Conservation (phyloP, 345 rosid genomes). For the Turritis glabra region DNA sequence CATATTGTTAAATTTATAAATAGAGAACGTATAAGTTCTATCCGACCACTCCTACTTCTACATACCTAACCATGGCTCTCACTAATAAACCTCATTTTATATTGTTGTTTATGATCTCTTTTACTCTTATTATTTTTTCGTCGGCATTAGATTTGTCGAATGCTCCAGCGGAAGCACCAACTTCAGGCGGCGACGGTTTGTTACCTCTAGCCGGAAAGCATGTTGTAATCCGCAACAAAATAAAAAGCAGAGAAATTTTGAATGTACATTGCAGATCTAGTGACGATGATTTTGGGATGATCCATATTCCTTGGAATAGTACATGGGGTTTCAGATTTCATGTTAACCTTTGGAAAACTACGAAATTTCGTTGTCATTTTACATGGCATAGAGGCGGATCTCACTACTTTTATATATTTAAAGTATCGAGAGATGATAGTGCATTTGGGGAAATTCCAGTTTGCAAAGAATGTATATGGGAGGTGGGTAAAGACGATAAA, state of each 20-base stretch:
- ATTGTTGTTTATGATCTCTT: not conserved
- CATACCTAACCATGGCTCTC: not conserved
- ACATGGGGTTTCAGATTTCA: slow-evolving; percentile 15
- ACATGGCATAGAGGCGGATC: slow-evolving; percentile 2
- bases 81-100: not conserved
- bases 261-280: slow-evolving; percentile 21
- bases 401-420: slow-evolving; percentile 9
- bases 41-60: not conserved
- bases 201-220: slow-evolving; percentile 19
- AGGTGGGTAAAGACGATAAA: not conserved
- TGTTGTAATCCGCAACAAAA: not conserved
- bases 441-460: not conserved
- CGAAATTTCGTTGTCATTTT: not conserved
- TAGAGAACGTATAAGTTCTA: not conserved
- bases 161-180: not conserved
- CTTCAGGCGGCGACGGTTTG: not conserved
- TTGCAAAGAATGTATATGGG: slow-evolving; percentile 21
- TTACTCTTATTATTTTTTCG: not conserved
- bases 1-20: not conserved
- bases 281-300: not conserved
- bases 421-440: slow-evolving; percentile 15
- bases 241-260: not conserved
- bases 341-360: not conserved
- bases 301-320: not conserved
- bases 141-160: not conserved